Evolutionary conservation across 495 filamentous ascomycete species (phyloP), one percentile per base, ranked within the genome.

Genomic region (Cercophora sp.): DNA sequence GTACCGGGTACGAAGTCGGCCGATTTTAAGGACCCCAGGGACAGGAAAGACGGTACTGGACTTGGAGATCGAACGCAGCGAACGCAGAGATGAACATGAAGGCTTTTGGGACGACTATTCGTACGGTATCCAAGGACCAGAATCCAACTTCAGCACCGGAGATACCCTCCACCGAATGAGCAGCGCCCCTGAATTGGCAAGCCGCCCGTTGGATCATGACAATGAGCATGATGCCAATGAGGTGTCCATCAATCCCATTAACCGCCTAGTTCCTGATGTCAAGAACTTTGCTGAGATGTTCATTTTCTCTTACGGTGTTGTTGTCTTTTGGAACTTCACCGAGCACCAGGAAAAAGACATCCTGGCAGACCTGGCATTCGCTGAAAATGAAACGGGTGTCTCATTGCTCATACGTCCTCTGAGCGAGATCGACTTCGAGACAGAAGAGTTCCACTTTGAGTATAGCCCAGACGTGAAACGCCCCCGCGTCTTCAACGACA

Each of bases 321-420:
- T 91, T 0, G 93, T 99, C 13, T 96, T 97, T 65, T 99, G 93
- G 93, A 97, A 97, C 65, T 93, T 97, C 61, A 90, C 91, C 13
- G 90, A 96, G 64, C 79, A 81, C 41, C 93, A 97, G 67, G 93
- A 99, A 64, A 97, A 96, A 67, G 92, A 96, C 64, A 86, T 97
- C 36, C 79, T 99, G 23, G 94, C 93, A 15, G 93, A 99, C 67
- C 72, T 99, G 41, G 94, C 91, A 8, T 99, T 99, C 71, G 86
- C 89, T 3, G 84, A 86, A 55, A 78, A 72, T 35, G 69, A 81
- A 48, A 58, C 62, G 3, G 79, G 82, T 6, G 63, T 84, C 8
- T 73, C 83, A 3, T 69, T 94, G 8, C 82, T 84, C 18, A 87
- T 81, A 2, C 78, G 86, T 36, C 84, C 89, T 4, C 76, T 89